Base-by-base conservation (phyloP, 2,329 filamentous ascomycete genomes). In the Reticulascus tulasneorum region DNA sequence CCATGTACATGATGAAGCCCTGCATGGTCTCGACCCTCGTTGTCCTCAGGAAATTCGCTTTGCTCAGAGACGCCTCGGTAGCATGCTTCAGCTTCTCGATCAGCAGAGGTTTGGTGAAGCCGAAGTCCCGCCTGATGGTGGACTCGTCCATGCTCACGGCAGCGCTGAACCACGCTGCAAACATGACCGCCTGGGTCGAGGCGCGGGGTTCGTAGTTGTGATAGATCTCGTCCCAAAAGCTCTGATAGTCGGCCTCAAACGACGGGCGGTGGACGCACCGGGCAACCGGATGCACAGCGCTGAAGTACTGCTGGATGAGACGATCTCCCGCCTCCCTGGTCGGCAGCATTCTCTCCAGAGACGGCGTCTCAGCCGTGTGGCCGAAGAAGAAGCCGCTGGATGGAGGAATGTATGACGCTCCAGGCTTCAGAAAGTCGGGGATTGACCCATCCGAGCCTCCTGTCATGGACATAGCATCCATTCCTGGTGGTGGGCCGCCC, bases 1-100 rank as follows among this genome's bases (percentile, higher is more conserved):
- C 79, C 60, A 88, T 65, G 46, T 87, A 89, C 67, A 87, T 83
- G 23, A 88, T 77, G 48, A 88, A 83, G 2, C 82, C 83, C 53
- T 89, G 85, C 49, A 90, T 65, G 1, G 81, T 85, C 55, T 87
- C 82, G n/a, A 86, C 62, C 46, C 79, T 48, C 6, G 77, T 85
- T 1, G 83, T 86, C 23, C 80, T 69, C 23, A 89, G 58, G 39
- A 88, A 84, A 51, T 85, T 82, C 5, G 84, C 82, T 51, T 79
- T 78, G 24, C 73, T 72, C 22, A 90, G 62, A 4, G 82, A 77
- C 18, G 73, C 71, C 59, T 89, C 85, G 7, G 81, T 77, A 2
- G 75, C 82, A 30, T 79, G 63, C 48, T 80, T 79, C 38, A 86
- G 74, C 30, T 73, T 78, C 16, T 79, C 69, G 5, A 84, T 66